These are phyloP conservation scores for Camptophora hylomeconis DNA, from an alignment of 2,329 filamentous ascomycete genomes.

Conservation along the genomic window DNA sequence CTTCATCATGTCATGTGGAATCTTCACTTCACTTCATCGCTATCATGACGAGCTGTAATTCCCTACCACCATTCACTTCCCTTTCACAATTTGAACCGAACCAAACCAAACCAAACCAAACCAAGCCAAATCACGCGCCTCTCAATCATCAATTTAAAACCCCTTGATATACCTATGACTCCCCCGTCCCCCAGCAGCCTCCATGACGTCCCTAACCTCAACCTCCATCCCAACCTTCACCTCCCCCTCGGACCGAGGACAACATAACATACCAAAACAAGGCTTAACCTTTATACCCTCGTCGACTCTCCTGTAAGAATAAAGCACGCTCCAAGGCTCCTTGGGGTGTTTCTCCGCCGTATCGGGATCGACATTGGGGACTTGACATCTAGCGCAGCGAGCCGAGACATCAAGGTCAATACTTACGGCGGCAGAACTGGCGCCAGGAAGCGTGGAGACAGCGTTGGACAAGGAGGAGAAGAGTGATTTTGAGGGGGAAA, in stretches of 20 bases:
- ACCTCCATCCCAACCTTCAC: slow-evolving; percentile 46
- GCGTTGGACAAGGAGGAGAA: slow-evolving; percentile 1
- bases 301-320: slow-evolving; percentile 48
- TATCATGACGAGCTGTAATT: too few species aligned
- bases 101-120: too few species aligned
- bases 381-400: slow-evolving; percentile 47
- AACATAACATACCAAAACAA: slow-evolving; percentile 54
- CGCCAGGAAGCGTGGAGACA: slow-evolving; percentile 6
- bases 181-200: slow-evolving; percentile 11
- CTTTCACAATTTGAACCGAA: too few species aligned
- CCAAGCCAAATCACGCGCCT: too few species aligned
- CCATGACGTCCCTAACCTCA: slow-evolving; percentile 44
- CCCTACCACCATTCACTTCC: too few species aligned
- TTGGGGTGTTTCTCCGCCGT: slow-evolving; percentile 44
- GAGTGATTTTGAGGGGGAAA: slow-evolving; percentile 21
- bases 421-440: slow-evolving; percentile 10
- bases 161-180: slow-evolving; percentile 42
- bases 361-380: slow-evolving; percentile 53
- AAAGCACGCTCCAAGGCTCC: slow-evolving; percentile 50
- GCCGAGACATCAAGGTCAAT: slow-evolving; percentile 45
- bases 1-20: too few species aligned
- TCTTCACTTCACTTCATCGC: too few species aligned
- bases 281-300: slow-evolving; percentile 50
- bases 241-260: slow-evolving; percentile 41
- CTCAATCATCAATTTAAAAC: too few species aligned